Percentiles rank a stretch among this genome's conserved stretches.
phyloP scores from a whole-genome alignment of 2,329 filamentous ascomycete species.

The Ascochyta koolunga region DNA sequence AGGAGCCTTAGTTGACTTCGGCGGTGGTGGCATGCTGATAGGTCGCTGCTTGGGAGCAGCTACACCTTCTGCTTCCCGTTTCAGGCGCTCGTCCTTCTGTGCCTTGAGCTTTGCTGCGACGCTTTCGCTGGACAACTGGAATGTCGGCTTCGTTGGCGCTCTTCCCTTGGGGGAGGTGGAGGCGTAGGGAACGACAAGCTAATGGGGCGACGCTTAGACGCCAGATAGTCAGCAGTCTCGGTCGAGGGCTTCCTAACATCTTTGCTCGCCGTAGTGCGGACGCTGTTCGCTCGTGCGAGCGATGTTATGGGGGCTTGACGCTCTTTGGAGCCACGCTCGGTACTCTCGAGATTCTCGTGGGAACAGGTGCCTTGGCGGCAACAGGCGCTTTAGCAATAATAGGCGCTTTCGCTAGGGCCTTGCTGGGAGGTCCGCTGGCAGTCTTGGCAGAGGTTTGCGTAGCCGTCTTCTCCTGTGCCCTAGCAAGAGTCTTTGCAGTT shows the following conservation, averaged over 20 bases:
- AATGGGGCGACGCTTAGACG: conserved; percentile 55
- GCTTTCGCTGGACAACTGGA: conserved; percentile 60
- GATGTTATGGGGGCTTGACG: conserved; percentile 36
- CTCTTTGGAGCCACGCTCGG: conserved; percentile 36
- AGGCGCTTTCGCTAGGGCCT: background rate
- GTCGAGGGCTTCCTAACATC: conserved; percentile 29
- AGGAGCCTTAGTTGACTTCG: conserved; percentile 58
- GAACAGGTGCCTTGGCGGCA: background rate
- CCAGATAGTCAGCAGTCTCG: conserved; percentile 46
- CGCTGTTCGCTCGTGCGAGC: conserved; percentile 35
- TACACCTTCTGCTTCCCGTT: conserved; percentile 50
- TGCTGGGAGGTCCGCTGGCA: background rate
- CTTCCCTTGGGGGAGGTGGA: conserved; percentile 54
- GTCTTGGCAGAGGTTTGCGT: background rate
- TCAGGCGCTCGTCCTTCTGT: conserved; percentile 55
- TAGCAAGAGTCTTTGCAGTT: background rate
- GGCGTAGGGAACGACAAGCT: conserved; percentile 56
- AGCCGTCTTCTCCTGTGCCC: background rate
- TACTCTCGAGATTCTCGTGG: conserved; percentile 33
- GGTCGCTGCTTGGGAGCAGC: conserved; percentile 44
- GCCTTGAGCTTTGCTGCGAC: conserved; percentile 61
- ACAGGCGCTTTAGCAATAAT: background rate
- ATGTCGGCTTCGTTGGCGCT: conserved; percentile 57
- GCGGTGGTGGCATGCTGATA: conserved; percentile 54
- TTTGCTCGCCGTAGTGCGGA: conserved; percentile 30